Conservation (phyloP, 306 rosid genomes). For the Hylodesmum podocarpum region DNA sequence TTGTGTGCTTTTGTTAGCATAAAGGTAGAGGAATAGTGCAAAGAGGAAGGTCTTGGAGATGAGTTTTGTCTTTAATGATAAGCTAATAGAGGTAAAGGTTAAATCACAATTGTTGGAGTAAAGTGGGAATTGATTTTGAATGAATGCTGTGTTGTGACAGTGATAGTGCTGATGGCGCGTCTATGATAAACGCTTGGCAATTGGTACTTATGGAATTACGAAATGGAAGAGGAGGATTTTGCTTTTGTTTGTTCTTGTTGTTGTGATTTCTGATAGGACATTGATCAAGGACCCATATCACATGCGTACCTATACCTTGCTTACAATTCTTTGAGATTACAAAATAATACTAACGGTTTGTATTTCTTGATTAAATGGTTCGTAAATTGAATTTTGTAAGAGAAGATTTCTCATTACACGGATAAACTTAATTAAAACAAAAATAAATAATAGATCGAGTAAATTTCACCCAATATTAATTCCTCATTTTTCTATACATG, state of each 20-base stretch:
- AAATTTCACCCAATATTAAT: too few relatives aligned
- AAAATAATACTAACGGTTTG: not conserved
- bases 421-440: too few relatives aligned
- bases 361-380: too few relatives aligned
- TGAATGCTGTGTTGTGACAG: slow-evolving; percentile 38
- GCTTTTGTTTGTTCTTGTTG: slow-evolving; percentile 29
- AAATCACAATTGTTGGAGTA: slow-evolving; percentile 19
- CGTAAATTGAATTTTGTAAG: too few relatives aligned
- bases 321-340: not conserved
- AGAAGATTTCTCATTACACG: too few relatives aligned
- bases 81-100: slow-evolving; percentile 31
- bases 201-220: slow-evolving; percentile 33
- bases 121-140: slow-evolving; percentile 32
- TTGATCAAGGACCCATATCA: slow-evolving; percentile 30
- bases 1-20: slow-evolving; percentile 27
- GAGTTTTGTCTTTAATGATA: slow-evolving; percentile 32
- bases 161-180: slow-evolving; percentile 28
- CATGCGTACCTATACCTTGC: slow-evolving; percentile 22
- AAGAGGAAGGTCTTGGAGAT: slow-evolving; percentile 5
- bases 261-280: slow-evolving; percentile 12
- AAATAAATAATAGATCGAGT: too few relatives aligned
- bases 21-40: slow-evolving; percentile 24
- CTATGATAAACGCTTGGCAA: slow-evolving; percentile 16
- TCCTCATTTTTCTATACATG: too few relatives aligned
- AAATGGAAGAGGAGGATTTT: slow-evolving; percentile 17